Base-by-base conservation (phyloP, 2,329 filamentous ascomycete species). In the Calonectria pauciramosa region DNA sequence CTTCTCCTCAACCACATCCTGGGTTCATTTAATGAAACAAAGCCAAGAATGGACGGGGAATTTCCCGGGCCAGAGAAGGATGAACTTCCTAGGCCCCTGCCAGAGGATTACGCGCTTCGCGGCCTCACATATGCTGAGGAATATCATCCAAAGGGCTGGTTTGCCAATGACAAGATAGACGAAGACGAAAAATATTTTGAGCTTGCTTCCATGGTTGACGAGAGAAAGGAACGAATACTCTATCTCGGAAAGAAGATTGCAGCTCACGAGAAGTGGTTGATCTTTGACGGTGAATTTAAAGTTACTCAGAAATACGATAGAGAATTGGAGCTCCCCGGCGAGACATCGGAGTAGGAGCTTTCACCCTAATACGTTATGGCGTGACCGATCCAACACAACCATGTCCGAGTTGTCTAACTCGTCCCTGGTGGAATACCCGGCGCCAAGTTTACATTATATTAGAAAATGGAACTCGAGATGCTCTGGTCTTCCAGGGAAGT, bases 131-230 rank as follows among this genome's bases (percentile, higher is more conserved):
- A 91, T 86, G 86, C 89, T 0, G 87, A 91, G 2, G 86, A 87
- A 14, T 93, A 93, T 71, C 92, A 90, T 68, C 92, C 92, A 0
- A 71, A 83, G 0, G 84, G 87, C 0, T 94, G 91, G 90, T 94
- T 94, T 79, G 77, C 82, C 0, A 87, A 88, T 11, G 88, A 89
- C 1, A 89, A 89, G 72, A 87, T 92, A 7, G 92, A 94, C 32
- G 93, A 94, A n/a, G 91, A 93, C 14, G 93, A 94, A 74, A 90
- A 92, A 52, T 89, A 89, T 20, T 89, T 94, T 59, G 93, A 94
- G 79, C 83, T 90, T 0, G 84, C 91, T 0, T 93, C 90, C 0
- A 92, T 93, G 81, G 86, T 86, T 0, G 88, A 89, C 20, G 86
- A 90, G n/a, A 86, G 93, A 8, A 89, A 88, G 41, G 90, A 91